A percentile compares a stretch with the other conserved stretches of the same genome.
Evolutionary conservation across 2,329 filamentous ascomycete genomes (phyloP).

Genomic region (Ophiocordyceps robertsii): DNA sequence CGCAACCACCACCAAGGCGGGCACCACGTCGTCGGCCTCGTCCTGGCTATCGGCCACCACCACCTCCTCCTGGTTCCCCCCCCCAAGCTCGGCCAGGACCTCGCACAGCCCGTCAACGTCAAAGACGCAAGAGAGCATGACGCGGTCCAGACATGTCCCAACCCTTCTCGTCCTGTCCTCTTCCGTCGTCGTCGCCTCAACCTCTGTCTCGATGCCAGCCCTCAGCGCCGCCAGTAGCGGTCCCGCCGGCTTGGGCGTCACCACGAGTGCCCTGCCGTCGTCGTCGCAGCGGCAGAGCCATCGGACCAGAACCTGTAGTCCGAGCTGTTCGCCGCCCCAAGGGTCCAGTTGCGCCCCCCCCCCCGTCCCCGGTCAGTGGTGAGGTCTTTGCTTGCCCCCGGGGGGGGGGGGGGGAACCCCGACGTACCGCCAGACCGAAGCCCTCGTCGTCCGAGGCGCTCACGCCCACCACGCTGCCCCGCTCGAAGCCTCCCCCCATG

Average conservation of each 20-base stretch:
- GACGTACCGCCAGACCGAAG: conserved; percentile 32
- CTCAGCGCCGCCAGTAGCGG: conserved; percentile 27
- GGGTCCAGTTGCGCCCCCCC: too few relatives aligned
- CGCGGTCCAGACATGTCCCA: conserved; percentile 29
- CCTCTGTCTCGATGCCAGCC: conserved; percentile 24
- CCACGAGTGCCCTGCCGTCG: conserved; percentile 22
- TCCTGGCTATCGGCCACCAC: too few relatives aligned
- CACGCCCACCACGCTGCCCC: conserved; percentile 38
- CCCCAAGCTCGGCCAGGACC: conserved; percentile 38
- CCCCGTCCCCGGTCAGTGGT: too few relatives aligned
- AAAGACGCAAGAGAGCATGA: conserved; percentile 43
- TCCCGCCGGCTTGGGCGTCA: conserved; percentile 32
- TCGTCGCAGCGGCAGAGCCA: conserved; percentile 16
- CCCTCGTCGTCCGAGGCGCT: conserved; percentile 36
- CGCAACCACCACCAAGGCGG: too few relatives aligned
- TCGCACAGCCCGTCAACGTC: conserved; percentile 45
- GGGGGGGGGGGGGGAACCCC: too few relatives aligned
- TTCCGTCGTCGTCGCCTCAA: conserved; percentile 7
- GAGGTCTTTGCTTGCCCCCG: too few relatives aligned
- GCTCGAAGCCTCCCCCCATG: conserved; percentile 31
- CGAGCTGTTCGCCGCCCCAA: too few relatives aligned
- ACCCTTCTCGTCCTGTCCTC: conserved; percentile 5
- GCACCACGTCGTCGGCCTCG: too few relatives aligned
- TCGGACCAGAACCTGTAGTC: conserved; percentile 31
- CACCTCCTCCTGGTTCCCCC: too few relatives aligned